These are phyloP conservation scores for Mrakia gelida DNA, from an alignment of 768 basidiomycete species.

Conservation along the genomic window DNA sequence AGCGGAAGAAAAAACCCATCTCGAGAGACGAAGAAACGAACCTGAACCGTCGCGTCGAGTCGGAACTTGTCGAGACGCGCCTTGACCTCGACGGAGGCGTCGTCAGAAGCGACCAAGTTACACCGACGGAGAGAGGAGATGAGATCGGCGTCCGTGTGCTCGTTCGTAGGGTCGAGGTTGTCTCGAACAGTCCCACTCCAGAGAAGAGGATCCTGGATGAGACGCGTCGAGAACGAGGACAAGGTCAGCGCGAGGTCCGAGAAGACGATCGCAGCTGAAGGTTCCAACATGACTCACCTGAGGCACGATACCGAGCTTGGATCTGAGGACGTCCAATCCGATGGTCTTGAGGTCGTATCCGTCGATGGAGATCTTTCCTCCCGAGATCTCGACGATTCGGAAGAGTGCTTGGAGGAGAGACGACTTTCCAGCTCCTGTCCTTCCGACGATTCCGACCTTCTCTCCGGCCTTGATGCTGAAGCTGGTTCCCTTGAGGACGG, in stretches of 20 bases:
- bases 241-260: too few species aligned
- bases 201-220: constrained; percentile 52
- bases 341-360: constrained; percentile 76
- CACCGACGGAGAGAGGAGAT: constrained; percentile 12
- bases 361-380: constrained; percentile 73
- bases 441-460: constrained; percentile 82
- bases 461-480: constrained; percentile 60
- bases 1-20: background rate
- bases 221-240: too few species aligned
- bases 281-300: background rate
- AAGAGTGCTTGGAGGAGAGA: constrained; percentile 78
- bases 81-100: constrained; percentile 15
- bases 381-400: constrained; percentile 64
- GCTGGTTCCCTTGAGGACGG: constrained; percentile 63
- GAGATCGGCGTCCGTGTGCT: constrained; percentile 51
- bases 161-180: constrained; percentile 84
- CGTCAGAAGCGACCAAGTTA: constrained; percentile 15
- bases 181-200: constrained; percentile 59
- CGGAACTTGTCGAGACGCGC: constrained; percentile 27
- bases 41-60: constrained; percentile 25
- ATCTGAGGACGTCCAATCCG: constrained; percentile 63
- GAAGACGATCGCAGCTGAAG: too few species aligned
- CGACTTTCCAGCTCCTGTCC: constrained; percentile 67
- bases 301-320: constrained; percentile 39
- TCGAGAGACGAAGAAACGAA: background rate